Evolutionary conservation across 116 monocot species (phyloP), one percentile per base, ranked within the genome.

Genomic region (Cymodocea nodosa): DNA sequence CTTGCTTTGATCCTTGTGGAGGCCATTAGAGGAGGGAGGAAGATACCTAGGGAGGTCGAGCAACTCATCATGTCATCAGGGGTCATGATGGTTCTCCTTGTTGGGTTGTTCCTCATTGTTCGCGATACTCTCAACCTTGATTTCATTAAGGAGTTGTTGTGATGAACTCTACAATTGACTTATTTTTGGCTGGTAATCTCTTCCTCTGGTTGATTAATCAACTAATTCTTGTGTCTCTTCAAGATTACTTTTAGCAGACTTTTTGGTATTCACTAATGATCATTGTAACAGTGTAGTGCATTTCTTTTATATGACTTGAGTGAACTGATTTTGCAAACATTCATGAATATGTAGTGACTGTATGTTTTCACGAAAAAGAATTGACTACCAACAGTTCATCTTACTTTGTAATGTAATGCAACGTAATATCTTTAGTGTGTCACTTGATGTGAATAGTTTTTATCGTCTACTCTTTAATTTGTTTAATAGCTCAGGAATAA

Each of bases 51-150:
- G 76, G 91, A 91, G 76, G 71, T 86, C 16, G 94, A 94, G 73
- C 90, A 90, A 82, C 69, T 80, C 78, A 94, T 94, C 54, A 89
- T 81, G 82, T 82, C 86, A 5, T 94, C 87, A 0, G 94, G 89
- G 49, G 71, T 94, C 18, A 71, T 82, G 72, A 63, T 89, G 65
- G 87, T 89, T 20, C 34, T 89, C 6, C 69, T 80, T 64, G 75
- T 94, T 52, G 89, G 94, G 44, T 11, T 89, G 54, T 82, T 94
- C 51, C 78, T 94, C 36, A 94, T 94, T 67, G 87, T 89, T 59
- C 83, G 84, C 19, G 89, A 89, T 65, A 94, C 94, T 15, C 82
- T 94, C 40, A 89, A 89, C 62, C 82, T 94, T 52, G 87, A 94
- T 68, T 94, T 94, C 66, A 75, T 94, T 18, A 94, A 82, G 78